These are phyloP conservation scores for Lyophyllum atratum DNA, from an alignment of 768 basidiomycete genomes.

Conservation along the genomic window DNA sequence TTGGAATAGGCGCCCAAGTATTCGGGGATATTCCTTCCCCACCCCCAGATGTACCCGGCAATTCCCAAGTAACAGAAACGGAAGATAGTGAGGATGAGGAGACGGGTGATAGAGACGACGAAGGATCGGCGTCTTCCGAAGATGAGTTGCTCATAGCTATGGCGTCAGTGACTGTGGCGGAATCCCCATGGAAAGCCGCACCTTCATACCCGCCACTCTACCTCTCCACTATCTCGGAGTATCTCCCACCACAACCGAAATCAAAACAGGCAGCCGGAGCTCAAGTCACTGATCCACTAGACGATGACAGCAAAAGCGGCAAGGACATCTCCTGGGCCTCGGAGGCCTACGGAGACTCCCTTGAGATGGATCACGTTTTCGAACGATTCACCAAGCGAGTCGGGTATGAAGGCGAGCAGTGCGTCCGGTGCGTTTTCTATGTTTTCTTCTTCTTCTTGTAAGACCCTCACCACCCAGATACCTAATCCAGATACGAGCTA, in stretches of 20 bases:
- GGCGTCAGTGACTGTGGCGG: slow-evolving; percentile 51
- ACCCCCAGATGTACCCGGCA: slow-evolving; percentile 11
- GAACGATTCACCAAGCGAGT: slow-evolving; percentile 81
- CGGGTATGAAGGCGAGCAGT: slow-evolving; percentile 74
- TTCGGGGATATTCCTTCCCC: slow-evolving; percentile 46
- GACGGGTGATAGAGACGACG: slow-evolving; percentile 15
- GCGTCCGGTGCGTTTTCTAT: slow-evolving; percentile 65
- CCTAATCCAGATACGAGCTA: slow-evolving; percentile 74
- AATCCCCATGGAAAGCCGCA: slow-evolving; percentile 67
- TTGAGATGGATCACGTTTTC: slow-evolving; percentile 83
- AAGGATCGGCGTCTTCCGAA: slow-evolving; percentile 38
- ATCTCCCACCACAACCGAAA: slow-evolving; percentile 61
- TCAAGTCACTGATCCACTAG: slow-evolving; percentile 41
- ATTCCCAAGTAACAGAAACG: slow-evolving; percentile 10
- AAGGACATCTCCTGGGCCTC: slow-evolving; percentile 59
- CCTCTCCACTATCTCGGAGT: slow-evolving; percentile 75
- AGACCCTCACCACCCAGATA: background rate
- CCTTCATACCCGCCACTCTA: slow-evolving; percentile 72
- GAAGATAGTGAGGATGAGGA: slow-evolving; percentile 37
- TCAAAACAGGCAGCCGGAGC: slow-evolving; percentile 43
- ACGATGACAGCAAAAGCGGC: slow-evolving; percentile 40
- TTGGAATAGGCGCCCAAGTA: slow-evolving; percentile 67
- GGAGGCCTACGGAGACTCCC: slow-evolving; percentile 81
- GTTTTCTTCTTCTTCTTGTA: no score
- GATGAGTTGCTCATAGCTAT: slow-evolving; percentile 59